Conservation (phyloP, 768 basidiomycete genomes). For the Naganishia onofrii region DNA sequence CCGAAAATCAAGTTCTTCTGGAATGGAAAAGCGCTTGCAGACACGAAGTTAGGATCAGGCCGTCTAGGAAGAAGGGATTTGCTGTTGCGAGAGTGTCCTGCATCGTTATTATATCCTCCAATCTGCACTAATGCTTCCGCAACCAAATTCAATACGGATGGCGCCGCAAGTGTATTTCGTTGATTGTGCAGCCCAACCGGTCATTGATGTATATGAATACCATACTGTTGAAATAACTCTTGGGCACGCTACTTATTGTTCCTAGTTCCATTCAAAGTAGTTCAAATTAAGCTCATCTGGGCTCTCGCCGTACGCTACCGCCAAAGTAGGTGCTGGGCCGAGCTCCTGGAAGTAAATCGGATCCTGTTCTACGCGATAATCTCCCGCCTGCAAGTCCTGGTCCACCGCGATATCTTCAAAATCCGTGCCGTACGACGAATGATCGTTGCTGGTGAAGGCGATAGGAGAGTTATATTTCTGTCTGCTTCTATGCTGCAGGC, state of each 20-base stretch:
- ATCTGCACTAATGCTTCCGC: too few species aligned
- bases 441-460: not conserved
- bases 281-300: not conserved
- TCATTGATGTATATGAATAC: not conserved
- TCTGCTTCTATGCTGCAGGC: not conserved
- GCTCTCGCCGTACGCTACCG: not conserved
- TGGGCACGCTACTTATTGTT: not conserved
- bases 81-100: not conserved
- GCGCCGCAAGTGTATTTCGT: not conserved
- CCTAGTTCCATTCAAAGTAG: not conserved
- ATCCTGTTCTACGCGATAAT: not conserved
- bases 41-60: not conserved
- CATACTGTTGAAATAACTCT: not conserved
- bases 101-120: not conserved
- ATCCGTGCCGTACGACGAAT: constrained; percentile 8
- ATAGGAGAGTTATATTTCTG: not conserved
- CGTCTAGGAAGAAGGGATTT: not conserved
- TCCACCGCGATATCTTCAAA: constrained; percentile 7
- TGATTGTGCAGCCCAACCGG: not conserved
- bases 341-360: not conserved
- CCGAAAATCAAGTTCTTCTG: not conserved
- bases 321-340: not conserved
- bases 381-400: not conserved
- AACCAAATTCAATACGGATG: too few species aligned
- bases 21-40: not conserved